Evolutionary conservation across 768 basidiomycete genomes (phyloP).

Genomic region (Brasilioporus rufonigricans): DNA sequence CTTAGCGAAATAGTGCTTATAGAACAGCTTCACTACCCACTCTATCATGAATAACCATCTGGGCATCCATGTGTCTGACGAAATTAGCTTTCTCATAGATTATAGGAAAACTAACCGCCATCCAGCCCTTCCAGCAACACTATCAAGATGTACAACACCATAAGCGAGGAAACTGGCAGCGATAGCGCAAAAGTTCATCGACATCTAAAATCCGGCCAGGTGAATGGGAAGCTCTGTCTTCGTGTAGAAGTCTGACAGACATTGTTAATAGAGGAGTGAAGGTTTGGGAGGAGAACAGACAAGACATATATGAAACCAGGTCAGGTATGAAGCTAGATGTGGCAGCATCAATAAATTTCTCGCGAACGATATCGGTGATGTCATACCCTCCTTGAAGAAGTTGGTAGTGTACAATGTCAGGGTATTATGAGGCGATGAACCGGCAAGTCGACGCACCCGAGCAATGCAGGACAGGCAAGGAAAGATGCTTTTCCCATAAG

Average conservation of each 20-base stretch:
- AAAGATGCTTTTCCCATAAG: slow-evolving; percentile 52
- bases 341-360: background rate
- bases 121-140: slow-evolving; percentile 11
- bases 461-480: slow-evolving; percentile 45
- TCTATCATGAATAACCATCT: slow-evolving; percentile 38
- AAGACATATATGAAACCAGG: slow-evolving; percentile 59
- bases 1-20: background rate
- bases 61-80: background rate
- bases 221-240: slow-evolving; percentile 51
- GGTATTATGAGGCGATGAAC: background rate
- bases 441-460: slow-evolving; percentile 34
- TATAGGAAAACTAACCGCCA: slow-evolving; percentile 17
- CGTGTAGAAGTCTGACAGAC: slow-evolving; percentile 45
- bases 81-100: background rate
- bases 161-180: slow-evolving; percentile 62
- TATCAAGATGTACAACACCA: slow-evolving; percentile 46
- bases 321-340: slow-evolving; percentile 53
- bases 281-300: slow-evolving; percentile 30
- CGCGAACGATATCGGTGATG: slow-evolving; percentile 21
- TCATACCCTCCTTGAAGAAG: slow-evolving; percentile 51
- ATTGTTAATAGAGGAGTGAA: background rate
- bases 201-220: slow-evolving; percentile 69
- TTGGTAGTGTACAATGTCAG: slow-evolving; percentile 15
- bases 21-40: slow-evolving; percentile 21
- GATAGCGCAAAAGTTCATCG: slow-evolving; percentile 53